Evolutionary conservation across 768 basidiomycete species (phyloP).

Genomic region (Auricularia sp.): DNA sequence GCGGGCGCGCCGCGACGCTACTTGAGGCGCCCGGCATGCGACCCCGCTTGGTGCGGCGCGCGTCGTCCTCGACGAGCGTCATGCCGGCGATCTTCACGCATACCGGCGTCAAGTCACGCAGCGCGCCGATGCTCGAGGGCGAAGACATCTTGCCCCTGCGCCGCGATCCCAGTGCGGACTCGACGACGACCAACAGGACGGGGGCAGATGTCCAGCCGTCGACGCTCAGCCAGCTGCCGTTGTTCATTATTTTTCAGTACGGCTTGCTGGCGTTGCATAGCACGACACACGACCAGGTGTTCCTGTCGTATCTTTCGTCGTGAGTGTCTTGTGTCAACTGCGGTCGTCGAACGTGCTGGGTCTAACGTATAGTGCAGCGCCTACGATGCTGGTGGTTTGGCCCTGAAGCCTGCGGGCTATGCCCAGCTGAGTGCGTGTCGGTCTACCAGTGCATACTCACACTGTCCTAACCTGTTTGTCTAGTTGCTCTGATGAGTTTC

Average conservation of each 20-base stretch:
- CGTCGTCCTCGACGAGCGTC: background rate
- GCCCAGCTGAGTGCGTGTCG: constrained; percentile 63
- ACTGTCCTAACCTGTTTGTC: constrained; percentile 7
- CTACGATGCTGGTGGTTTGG: constrained; percentile 79
- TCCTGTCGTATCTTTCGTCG: constrained; percentile 88
- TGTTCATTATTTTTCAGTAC: constrained; percentile 83
- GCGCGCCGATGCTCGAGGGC: background rate
- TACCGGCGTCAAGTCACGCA: constrained; percentile 47
- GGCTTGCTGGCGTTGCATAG: constrained; percentile 80
- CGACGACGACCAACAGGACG: constrained; percentile 3
- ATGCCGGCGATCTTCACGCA: constrained; percentile 78
- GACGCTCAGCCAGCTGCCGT: constrained; percentile 63
- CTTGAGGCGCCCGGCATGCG: background rate
- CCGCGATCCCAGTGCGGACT: background rate
- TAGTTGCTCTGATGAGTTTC: constrained; percentile 89
- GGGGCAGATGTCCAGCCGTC: constrained; percentile 50
- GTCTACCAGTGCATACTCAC: constrained; percentile 14
- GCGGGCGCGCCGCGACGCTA: background rate
- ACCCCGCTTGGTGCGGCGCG: background rate
- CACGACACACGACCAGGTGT: constrained; percentile 84
- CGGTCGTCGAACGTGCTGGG: background rate
- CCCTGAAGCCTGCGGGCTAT: constrained; percentile 84
- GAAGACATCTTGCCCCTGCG: background rate
- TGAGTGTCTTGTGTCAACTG: constrained; percentile 30
- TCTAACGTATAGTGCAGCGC: constrained; percentile 35